Conservation (phyloP, 192 early-diverging fungal genomes). For the Podochytrium sp. region DNA sequence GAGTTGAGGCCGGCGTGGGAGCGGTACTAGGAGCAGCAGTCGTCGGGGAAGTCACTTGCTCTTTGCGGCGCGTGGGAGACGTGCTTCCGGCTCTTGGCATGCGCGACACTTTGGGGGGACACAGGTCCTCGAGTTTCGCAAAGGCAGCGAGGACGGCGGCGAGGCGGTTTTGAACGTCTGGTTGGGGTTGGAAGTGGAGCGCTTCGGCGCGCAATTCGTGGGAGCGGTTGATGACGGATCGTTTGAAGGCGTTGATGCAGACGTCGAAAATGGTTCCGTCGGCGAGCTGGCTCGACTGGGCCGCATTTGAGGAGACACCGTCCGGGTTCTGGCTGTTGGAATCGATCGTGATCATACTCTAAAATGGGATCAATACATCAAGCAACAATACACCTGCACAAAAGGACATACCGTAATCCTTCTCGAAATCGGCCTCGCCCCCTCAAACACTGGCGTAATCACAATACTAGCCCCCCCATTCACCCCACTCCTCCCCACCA, state of each 20-base stretch:
- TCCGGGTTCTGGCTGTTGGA: conserved; percentile 23
- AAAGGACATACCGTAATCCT: conserved; percentile 22
- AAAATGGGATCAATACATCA: not conserved
- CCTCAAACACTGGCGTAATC: conserved; percentile 29
- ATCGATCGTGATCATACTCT: conserved; percentile 40
- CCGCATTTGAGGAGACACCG: not conserved
- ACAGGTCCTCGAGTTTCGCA: conserved; percentile 35
- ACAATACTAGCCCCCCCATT: conserved; percentile 10
- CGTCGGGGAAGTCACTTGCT: not conserved
- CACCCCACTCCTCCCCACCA: not conserved
- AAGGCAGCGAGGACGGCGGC: conserved; percentile 26
- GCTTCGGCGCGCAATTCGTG: conserved; percentile 31
- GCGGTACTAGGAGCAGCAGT: not conserved
- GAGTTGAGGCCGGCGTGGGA: not conserved
- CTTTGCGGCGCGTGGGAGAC: conserved; percentile 6
- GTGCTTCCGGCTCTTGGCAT: not conserved
- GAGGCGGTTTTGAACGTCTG: conserved; percentile 31
- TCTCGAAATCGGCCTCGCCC: conserved; percentile 21
- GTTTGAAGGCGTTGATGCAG: conserved; percentile 36
- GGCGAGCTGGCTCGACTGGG: conserved; percentile 17
- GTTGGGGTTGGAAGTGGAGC: conserved; percentile 31
- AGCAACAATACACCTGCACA: not conserved
- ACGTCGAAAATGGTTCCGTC: conserved; percentile 40
- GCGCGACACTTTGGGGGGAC: conserved; percentile 16
- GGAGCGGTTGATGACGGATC: conserved; percentile 33